Evolutionary conservation across 1,139 yeast species (phyloP), one percentile per base, ranked within the genome.

Genomic region (Geotrichum aggregatum): DNA sequence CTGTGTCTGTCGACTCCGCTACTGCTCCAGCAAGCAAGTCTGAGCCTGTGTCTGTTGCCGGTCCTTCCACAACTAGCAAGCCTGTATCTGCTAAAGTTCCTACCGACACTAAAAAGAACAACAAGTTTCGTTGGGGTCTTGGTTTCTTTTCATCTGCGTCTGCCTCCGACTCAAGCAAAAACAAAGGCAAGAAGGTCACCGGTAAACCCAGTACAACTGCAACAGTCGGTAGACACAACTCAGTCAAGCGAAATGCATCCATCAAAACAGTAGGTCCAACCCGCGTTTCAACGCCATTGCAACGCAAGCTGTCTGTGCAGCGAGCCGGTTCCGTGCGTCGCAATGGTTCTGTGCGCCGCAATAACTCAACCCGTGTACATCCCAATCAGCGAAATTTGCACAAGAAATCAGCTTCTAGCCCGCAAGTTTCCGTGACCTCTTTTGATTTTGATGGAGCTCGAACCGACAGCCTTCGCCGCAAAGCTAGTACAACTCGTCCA

Each of bases 81-180:
- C 18, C 44, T 19, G 44, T 19, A 18, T 3, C 44, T 28, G 13
- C 41, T 21, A 39, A 24, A n/a, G 14, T 30, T 18, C 18, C 16
- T 16, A 6, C 11, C 16, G 35, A 11, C 31, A 26, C 8, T 13
- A 41, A 41, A 21, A 41, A 41, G 13, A 16, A 8, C 44, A 19
- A 24, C 44, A 50, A 50, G 38, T 50, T 43, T 21, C 45, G 52
- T 3, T 50, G 52, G 52, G 34, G 46, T 8, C 40, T 50, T 11
- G 49, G 44, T 18, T 14, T 44, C 6, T 40, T 50, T 10, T 50
- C 47, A 19, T 13, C 31, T 2, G 3, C 30, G 30, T 26, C 31
- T 13, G 22, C n/a, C 31, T 21, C 26, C 14, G 41, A 47, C 22
- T 21, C 30, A n/a, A 36, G 41, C 42, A 34, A 47, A 10, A 31